These are phyloP conservation scores for Gentiana macrophylla DNA, from an alignment of 257 asterid species.

Conservation along the genomic window DNA sequence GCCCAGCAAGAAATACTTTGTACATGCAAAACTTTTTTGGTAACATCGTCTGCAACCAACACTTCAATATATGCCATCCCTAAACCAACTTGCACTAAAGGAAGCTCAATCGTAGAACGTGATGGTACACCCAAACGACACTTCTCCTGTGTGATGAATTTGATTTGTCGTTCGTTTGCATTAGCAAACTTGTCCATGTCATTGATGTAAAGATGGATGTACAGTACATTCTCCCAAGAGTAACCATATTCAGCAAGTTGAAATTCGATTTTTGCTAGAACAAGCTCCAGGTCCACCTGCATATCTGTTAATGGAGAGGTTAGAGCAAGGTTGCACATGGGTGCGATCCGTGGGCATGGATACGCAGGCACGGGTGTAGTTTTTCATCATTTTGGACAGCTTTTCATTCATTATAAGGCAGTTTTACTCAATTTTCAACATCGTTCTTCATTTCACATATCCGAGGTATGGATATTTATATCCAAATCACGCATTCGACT, in stretches of 20 bases:
- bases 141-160: slow-evolving; percentile 78
- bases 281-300: slow-evolving; percentile 52
- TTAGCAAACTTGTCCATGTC: slow-evolving; percentile 62
- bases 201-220: slow-evolving; percentile 75
- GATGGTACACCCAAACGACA: slow-evolving; percentile 95
- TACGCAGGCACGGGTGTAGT: too few relatives aligned
- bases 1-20: slow-evolving; percentile 99
- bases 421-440: too few relatives aligned
- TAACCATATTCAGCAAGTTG: slow-evolving; percentile 42
- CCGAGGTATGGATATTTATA: too few relatives aligned
- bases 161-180: slow-evolving; percentile 73
- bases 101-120: slow-evolving; percentile 90
- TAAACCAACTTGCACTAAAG: slow-evolving; percentile 67
- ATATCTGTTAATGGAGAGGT: slow-evolving; percentile 40
- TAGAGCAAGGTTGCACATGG: too few relatives aligned
- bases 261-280: slow-evolving; percentile 50
- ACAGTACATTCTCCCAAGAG: slow-evolving; percentile 89
- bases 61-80: slow-evolving; percentile 88
- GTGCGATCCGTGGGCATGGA: too few relatives aligned
- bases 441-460: too few relatives aligned
- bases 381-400: too few relatives aligned
- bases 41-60: slow-evolving; percentile 55
- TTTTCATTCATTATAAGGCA: too few relatives aligned
- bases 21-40: slow-evolving; percentile 84
- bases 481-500: too few relatives aligned